A percentile compares a stretch with the other conserved stretches of the same genome.
These are phyloP conservation scores for Boletus austroedulis DNA, from an alignment of 1,284 basidiomycete genomes.

Conservation along the genomic window DNA sequence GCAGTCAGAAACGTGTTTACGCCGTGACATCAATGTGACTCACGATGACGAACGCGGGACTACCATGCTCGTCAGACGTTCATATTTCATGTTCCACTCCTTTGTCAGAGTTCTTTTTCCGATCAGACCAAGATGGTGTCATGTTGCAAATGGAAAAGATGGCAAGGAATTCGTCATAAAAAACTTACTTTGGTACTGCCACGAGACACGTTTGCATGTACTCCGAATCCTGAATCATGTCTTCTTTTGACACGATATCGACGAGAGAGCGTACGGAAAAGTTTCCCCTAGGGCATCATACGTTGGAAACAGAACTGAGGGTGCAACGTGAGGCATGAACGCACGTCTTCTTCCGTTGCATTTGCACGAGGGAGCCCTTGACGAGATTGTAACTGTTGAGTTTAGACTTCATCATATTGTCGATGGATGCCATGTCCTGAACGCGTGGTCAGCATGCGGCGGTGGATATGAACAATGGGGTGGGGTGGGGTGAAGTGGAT, in stretches of 20 bases:
- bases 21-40: slow-evolving; percentile 31
- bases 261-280: slow-evolving; percentile 85
- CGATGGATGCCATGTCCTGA: slow-evolving; percentile 88
- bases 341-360: slow-evolving; percentile 93
- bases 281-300: slow-evolving; percentile 68
- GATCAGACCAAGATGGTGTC: slow-evolving; percentile 10
- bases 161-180: slow-evolving; percentile 6
- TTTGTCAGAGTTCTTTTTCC: slow-evolving; percentile 72
- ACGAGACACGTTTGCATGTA: slow-evolving; percentile 93
- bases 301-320: slow-evolving; percentile 7
- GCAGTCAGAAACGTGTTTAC: slow-evolving; percentile 25
- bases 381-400: slow-evolving; percentile 90
- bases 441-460: slow-evolving; percentile 19
- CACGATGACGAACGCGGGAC: slow-evolving; percentile 93
- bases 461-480: slow-evolving; percentile 12
- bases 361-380: slow-evolving; percentile 89
- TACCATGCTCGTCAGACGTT: slow-evolving; percentile 85
- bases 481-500: slow-evolving; percentile 11
- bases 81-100: slow-evolving; percentile 90
- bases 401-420: slow-evolving; percentile 88
- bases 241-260: slow-evolving; percentile 81
- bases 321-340: slow-evolving; percentile 30
- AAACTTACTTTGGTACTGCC: slow-evolving; percentile 85
- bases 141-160: slow-evolving; percentile 4
- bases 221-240: slow-evolving; percentile 87